These are phyloP conservation scores for Butyriboletus loyo DNA, from an alignment of 768 basidiomycete species.

Conservation along the genomic window DNA sequence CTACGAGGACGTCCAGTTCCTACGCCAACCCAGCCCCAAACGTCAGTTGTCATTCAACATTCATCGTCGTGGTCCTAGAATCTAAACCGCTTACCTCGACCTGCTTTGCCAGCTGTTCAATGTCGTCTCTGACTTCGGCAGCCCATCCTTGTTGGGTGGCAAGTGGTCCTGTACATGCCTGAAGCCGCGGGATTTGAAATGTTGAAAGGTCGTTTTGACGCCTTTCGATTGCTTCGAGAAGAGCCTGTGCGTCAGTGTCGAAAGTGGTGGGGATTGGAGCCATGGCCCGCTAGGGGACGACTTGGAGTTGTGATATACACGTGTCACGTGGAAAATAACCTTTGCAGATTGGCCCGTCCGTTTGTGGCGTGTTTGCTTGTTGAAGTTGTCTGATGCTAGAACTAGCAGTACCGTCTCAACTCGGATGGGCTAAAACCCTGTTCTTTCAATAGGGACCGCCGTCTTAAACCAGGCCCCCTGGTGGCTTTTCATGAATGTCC, in stretches of 20 bases:
- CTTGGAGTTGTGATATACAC: neutral
- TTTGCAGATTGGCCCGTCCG: neutral
- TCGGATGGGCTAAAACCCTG: neutral
- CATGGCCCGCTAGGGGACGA: constrained; percentile 42
- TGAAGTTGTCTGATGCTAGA: neutral
- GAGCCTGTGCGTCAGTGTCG: constrained; percentile 46
- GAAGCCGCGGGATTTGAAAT: constrained; percentile 74
- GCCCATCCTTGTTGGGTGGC: constrained; percentile 68
- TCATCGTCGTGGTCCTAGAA: constrained; percentile 4
- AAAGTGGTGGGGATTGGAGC: constrained; percentile 57
- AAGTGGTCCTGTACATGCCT: constrained; percentile 65
- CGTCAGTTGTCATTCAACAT: neutral
- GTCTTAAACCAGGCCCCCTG: too few relatives aligned
- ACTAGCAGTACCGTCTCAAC: neutral
- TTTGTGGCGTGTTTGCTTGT: too few relatives aligned
- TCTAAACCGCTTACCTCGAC: constrained; percentile 55
- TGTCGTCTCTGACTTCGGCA: constrained; percentile 73
- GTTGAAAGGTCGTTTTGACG: constrained; percentile 60
- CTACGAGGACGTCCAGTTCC: constrained; percentile 67
- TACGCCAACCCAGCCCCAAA: constrained; percentile 24
- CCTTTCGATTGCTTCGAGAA: constrained; percentile 53
- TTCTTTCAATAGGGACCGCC: neutral
- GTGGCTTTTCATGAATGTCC: too few relatives aligned
- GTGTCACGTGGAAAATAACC: neutral
- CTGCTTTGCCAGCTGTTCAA: constrained; percentile 56